phyloP scores from a whole-genome alignment of 306 rosid genomes.

The Sphenostylis stenocarpa region DNA sequence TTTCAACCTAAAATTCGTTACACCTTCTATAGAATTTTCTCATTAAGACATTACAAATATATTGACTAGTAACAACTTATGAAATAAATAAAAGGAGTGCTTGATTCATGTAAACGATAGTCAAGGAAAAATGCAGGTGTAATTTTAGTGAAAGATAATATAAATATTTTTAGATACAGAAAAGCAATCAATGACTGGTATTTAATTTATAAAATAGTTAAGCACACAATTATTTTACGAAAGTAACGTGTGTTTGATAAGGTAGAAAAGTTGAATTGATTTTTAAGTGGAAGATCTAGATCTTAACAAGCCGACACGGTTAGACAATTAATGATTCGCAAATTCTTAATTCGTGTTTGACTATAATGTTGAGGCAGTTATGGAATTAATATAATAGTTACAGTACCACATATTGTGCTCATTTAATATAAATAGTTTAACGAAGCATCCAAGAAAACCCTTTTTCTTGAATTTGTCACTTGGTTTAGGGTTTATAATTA shows the following conservation, averaged over 20 bases:
- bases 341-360: constrained; percentile 5
- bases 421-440: not conserved
- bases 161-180: no score
- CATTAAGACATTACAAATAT: no score
- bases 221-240: constrained; percentile 1
- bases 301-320: constrained; percentile 16
- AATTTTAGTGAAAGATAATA: no score
- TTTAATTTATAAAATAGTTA: no score
- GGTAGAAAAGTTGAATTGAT: not conserved
- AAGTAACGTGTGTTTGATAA: constrained; percentile 19
- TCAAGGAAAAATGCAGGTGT: no score
- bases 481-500: not conserved
- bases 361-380: constrained; percentile 9
- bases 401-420: not conserved
- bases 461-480: constrained; percentile 5
- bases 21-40: no score
- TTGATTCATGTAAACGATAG: no score
- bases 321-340: not conserved
- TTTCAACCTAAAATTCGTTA: no score
- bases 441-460: constrained; percentile 31
- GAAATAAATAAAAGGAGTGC: no score
- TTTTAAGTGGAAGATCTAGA: constrained; percentile 2
- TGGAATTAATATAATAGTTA: constrained; percentile 5
- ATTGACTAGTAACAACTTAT: no score
- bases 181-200: no score